Conservation (phyloP, 2,329 filamentous ascomycete genomes). For the Arachnomyces sp. region DNA sequence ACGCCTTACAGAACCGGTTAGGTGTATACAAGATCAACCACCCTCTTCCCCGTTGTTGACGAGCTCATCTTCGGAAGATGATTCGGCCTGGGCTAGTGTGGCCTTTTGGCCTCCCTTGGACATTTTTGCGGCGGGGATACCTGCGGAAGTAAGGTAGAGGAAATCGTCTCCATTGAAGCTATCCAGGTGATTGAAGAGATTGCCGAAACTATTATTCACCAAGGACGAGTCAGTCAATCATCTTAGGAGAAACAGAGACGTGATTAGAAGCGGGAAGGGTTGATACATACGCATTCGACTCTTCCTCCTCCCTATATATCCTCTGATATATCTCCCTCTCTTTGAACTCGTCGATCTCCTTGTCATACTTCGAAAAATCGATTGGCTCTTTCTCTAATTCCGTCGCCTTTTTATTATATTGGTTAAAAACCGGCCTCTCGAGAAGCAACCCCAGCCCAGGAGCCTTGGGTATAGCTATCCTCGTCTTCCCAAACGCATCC, state of each 20-base stretch:
- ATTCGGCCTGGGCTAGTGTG: constrained; percentile 23
- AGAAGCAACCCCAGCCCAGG: constrained; percentile 80
- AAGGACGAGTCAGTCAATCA: not conserved
- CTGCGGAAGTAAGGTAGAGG: constrained; percentile 64
- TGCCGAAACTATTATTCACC: constrained; percentile 56
- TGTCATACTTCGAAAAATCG: constrained; percentile 68
- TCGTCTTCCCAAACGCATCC: constrained; percentile 62
- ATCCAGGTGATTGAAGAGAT: constrained; percentile 72
- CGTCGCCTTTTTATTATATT: constrained; percentile 68
- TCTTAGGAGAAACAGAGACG: constrained; percentile 1
- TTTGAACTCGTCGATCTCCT: constrained; percentile 81
- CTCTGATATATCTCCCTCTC: constrained; percentile 82
- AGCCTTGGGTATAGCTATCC: constrained; percentile 87
- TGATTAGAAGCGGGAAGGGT: not conserved
- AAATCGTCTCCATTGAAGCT: constrained; percentile 64
- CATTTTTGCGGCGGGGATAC: constrained; percentile 50
- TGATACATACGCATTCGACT: constrained; percentile 67
- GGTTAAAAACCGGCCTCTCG: constrained; percentile 84
- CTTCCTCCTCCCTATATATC: constrained; percentile 84
- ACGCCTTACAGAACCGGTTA: not conserved
- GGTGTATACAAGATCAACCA: constrained; percentile 9
- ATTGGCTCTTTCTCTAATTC: constrained; percentile 60
- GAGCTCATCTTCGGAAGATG: constrained; percentile 16
- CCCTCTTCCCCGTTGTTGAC: constrained; percentile 15
- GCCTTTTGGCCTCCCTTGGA: constrained; percentile 20